These are phyloP conservation scores for Rhynchospora tenuis DNA, from an alignment of 176 grass and related monocot genomes.

Conservation along the genomic window DNA sequence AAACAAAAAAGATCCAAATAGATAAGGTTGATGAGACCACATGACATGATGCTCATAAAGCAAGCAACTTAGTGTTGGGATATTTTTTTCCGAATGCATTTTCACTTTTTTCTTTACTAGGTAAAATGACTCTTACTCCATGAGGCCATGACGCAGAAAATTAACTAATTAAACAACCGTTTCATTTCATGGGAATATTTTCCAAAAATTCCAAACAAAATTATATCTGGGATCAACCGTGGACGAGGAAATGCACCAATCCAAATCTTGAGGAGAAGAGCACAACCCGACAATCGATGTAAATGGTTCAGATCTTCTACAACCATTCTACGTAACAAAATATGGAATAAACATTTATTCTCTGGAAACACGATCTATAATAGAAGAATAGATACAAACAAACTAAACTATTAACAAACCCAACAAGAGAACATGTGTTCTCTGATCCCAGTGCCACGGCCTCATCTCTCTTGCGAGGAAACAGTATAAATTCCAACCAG, in stretches of 20 bases:
- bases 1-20: neutral
- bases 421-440: neutral
- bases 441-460: neutral
- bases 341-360: neutral
- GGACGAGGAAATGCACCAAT: neutral
- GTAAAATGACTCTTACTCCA: neutral
- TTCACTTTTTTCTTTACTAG: neutral
- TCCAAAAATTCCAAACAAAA: neutral
- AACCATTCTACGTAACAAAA: neutral
- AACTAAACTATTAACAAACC: neutral
- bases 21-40: neutral
- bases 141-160: neutral
- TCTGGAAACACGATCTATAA: neutral
- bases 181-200: neutral
- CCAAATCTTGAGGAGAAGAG: neutral
- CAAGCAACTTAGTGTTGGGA: neutral
- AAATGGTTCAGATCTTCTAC: neutral
- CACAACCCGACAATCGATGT: neutral
- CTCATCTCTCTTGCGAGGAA: neutral
- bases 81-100: neutral
- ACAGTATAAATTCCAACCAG: neutral
- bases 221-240: neutral
- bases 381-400: neutral
- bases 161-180: too few species aligned
- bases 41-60: neutral